Conservation (phyloP, 345 rosid genomes). For the Hibiscus syriacus region DNA sequence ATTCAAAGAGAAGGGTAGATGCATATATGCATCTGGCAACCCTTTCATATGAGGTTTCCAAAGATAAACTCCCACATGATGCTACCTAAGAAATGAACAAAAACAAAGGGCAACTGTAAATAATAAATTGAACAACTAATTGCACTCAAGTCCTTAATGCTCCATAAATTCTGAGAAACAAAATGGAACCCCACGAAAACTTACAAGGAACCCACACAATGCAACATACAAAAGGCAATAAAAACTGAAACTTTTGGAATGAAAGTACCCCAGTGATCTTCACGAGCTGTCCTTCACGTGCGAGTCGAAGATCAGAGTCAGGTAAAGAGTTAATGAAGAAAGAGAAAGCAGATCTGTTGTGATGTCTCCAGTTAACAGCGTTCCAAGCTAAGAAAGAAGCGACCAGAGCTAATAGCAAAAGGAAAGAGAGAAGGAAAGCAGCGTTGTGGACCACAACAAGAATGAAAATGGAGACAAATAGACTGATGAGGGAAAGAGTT, state of each 20-base stretch:
- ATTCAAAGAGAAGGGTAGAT: constrained; percentile 45
- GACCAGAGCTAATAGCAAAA: constrained; percentile 25
- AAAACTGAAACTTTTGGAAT: background rate
- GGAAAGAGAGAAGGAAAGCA: constrained; percentile 31
- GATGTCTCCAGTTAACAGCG: constrained; percentile 16
- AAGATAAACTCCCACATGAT: constrained; percentile 39
- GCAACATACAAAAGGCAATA: background rate
- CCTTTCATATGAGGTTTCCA: constrained; percentile 52
- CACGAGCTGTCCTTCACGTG: constrained; percentile 43
- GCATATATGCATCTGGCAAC: constrained; percentile 39
- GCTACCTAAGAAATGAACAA: constrained; percentile 26
- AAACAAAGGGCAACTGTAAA: background rate
- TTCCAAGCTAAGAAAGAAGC: constrained; percentile 39
- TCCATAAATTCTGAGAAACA: background rate
- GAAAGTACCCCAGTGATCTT: constrained; percentile 43
- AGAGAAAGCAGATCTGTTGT: constrained; percentile 21
- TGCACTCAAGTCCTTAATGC: too few relatives aligned
- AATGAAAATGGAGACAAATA: constrained; percentile 34
- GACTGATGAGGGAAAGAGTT: constrained; percentile 23
- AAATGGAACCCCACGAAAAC: constrained; percentile 2
- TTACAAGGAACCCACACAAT: constrained; percentile 5
- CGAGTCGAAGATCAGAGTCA: constrained; percentile 39
- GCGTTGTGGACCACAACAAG: constrained; percentile 38
- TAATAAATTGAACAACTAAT: too few relatives aligned
- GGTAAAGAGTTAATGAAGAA: constrained; percentile 35